Conservation (phyloP, 371 early-diverging fungal species). For the Zancudomyces culisetae region DNA sequence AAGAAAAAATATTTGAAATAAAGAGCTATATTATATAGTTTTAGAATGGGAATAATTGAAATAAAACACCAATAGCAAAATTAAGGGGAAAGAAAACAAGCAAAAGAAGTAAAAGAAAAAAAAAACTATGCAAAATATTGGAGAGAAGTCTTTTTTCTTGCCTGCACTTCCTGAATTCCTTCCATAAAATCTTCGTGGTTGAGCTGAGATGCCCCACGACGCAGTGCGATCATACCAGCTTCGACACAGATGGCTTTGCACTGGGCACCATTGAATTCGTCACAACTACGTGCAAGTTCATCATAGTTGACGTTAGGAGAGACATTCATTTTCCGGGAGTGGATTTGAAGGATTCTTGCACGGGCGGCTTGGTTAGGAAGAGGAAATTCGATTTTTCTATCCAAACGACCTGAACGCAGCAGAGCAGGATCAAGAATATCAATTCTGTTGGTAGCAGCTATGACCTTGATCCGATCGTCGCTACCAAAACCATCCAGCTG, state of each 20-base stretch:
- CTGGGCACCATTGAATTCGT: conserved; percentile 99
- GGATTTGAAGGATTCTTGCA: conserved; percentile 97
- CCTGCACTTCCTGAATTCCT: conserved; percentile 97
- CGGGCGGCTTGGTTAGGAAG: conserved; percentile 97
- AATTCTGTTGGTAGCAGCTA: conserved; percentile 99
- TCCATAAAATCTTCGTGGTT: conserved; percentile 99
- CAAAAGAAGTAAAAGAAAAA: not conserved
- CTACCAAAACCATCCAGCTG: conserved; percentile 98
- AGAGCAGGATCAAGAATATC: conserved; percentile 99
- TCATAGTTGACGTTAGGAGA: conserved; percentile 95
- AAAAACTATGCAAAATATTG: conserved; percentile 67
- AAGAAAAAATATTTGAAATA: no score
- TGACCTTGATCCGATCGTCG: conserved; percentile 97
- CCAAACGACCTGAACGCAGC: conserved; percentile 96
- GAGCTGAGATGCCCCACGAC: conserved; percentile 78
- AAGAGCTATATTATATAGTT: no score
- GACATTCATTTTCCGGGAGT: conserved; percentile 98
- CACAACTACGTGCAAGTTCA: conserved; percentile 93
- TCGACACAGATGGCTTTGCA: conserved; percentile 99
- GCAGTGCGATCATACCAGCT: conserved; percentile 98
- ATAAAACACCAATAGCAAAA: no score
- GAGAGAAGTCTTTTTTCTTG: conserved; percentile 98
- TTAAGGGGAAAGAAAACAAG: not conserved
- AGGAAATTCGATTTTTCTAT: conserved; percentile 99
- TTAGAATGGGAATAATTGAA: no score